Percentiles rank a stretch among this genome's conserved stretches.
These are phyloP conservation scores for Scedosporium boydii DNA, from an alignment of 2,329 filamentous ascomycete genomes.

Conservation along the genomic window DNA sequence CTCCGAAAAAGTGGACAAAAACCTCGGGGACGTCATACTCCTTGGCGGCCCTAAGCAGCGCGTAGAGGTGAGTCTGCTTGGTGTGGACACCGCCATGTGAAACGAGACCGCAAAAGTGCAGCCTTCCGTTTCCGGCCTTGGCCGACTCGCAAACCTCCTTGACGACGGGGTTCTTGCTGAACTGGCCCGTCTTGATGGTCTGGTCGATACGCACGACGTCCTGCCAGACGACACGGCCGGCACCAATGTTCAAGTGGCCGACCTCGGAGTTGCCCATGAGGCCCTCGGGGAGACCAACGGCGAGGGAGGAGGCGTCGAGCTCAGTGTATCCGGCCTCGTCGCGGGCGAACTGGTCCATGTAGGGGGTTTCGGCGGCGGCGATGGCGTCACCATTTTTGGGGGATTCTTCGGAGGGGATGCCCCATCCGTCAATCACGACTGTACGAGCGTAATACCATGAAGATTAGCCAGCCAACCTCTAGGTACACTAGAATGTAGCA, in stretches of 20 bases:
- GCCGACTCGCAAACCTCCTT: conserved; percentile 67
- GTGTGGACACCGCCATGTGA: conserved; percentile 95
- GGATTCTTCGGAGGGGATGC: conserved; percentile 70
- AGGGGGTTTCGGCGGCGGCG: conserved; percentile 80
- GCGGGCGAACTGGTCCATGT: conserved; percentile 87
- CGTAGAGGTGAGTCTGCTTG: conserved; percentile 88
- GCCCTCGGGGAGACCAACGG: conserved; percentile 90
- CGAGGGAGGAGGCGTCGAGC: conserved; percentile 91
- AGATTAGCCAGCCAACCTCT: conserved; percentile 50
- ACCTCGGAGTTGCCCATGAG: conserved; percentile 99
- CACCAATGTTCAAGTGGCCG: conserved; percentile 96
- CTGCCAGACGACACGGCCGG: conserved; percentile 96
- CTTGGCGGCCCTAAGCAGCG: conserved; percentile 83
- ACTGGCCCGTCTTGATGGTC: conserved; percentile 75
- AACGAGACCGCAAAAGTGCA: conserved; percentile 86
- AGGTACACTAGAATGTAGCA: conserved; percentile 47
- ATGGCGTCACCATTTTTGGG: conserved; percentile 91
- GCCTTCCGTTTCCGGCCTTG: conserved; percentile 79
- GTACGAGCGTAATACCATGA: conserved; percentile 38
- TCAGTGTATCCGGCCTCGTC: conserved; percentile 78
- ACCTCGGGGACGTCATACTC: conserved; percentile 79
- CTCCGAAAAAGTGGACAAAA: conserved; percentile 98
- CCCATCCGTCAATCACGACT: conserved; percentile 99
- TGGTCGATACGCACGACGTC: conserved; percentile 94
- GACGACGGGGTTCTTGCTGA: conserved; percentile 69